Conservation (phyloP, 768 basidiomycete genomes). For the Podaxis sp. region DNA sequence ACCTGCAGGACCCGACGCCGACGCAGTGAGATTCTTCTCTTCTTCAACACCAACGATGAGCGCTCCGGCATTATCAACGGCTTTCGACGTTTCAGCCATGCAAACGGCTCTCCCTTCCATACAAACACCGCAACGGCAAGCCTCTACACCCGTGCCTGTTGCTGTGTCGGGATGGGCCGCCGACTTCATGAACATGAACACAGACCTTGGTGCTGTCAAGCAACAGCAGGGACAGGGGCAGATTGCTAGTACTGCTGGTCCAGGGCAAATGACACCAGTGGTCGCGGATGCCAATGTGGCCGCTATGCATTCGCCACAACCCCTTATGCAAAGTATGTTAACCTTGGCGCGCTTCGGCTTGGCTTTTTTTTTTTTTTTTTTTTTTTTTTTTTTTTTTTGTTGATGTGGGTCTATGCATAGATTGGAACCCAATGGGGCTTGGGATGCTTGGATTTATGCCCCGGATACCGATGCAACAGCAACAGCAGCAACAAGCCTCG, state of each 20-base stretch:
- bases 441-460: constrained; percentile 29
- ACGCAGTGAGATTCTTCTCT: constrained; percentile 70
- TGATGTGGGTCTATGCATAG: constrained; percentile 13
- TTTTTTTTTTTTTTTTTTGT: too few species aligned
- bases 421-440: constrained; percentile 29
- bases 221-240: constrained; percentile 2
- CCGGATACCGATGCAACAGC: constrained; percentile 24
- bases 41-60: constrained; percentile 19
- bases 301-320: constrained; percentile 7
- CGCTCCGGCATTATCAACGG: constrained; percentile 16
- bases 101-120: constrained; percentile 40
- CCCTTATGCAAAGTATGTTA: constrained; percentile 10
- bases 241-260: not conserved
- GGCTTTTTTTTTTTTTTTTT: not conserved
- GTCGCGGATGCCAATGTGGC: not conserved
- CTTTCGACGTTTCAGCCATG: constrained; percentile 61
- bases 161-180: constrained; percentile 16
- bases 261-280: not conserved
- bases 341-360: not conserved
- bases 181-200: constrained; percentile 14
- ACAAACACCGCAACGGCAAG: constrained; percentile 21
- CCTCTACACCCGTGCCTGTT: constrained; percentile 26
- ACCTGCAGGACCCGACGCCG: constrained; percentile 46
- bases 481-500: constrained; percentile 17
- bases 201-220: not conserved